Evolutionary conservation across 1,139 yeast species (phyloP), one percentile per base, ranked within the genome.

Genomic region (Diutina sp.): DNA sequence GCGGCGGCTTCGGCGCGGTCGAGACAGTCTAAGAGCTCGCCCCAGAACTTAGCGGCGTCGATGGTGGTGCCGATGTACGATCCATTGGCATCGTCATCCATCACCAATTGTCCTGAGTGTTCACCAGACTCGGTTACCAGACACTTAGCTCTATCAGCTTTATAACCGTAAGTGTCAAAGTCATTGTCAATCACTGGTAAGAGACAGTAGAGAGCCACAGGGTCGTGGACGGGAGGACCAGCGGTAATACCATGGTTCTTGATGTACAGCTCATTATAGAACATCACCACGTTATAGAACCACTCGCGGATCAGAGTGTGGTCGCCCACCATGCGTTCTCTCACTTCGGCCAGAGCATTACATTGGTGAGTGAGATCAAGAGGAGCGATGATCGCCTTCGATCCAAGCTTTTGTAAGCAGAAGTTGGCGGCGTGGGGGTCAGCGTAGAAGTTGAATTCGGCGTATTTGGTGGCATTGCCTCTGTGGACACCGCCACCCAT

Each of bases 151-250:
- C 32, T 30, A n/a, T 5, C 14, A 8, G 44, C 53, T 6, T 50
- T 28, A 29, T 32, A 50, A 4, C 53, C 53, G 18, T 32, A 50
- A 6, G 18, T 2, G 6, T n/a, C n/a, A 16, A 50, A 50, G 32
- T 50, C 53, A 30, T 50, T 8, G 21, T 50, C 68, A 48, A 72
- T 70, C 38, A 78, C 63, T 3, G 85, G 82, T 52, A 87, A 66
- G 30, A 87, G 65, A 0, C 81, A 80, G 56, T 79, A 83, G 3
- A 87, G 72, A 0, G 96, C 89, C 53, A 87, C 69, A 0, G 96
- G 95, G 65, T 89, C 96, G 67, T 90, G 96, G 1, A 88, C 76
- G 1, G 95, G 91, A 1, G 95, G 93, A 0, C 95, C 95, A 62
- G 3, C 59, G 63, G 61, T 78, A 76, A 2, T 30, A 18, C 77